Evolutionary conservation across 2,329 filamentous ascomycete species (phyloP), one percentile per base, ranked within the genome.

Genomic region (Pseudocercospora vitis): DNA sequence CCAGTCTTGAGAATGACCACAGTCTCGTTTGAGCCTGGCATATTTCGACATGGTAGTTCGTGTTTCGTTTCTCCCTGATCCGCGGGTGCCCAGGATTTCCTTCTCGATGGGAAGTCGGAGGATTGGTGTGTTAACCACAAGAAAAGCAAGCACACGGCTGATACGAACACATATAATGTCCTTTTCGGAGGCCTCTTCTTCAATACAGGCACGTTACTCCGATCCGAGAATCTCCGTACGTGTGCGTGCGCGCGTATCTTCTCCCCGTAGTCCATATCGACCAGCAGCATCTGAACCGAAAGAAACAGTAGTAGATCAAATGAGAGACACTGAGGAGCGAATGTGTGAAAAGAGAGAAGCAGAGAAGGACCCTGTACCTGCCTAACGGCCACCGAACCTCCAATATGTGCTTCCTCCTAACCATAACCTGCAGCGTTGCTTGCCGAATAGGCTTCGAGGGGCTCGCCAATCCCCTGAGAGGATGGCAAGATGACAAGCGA

Each of bases 1-100:
- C 72, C 52, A 16, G 65, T 70, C 66, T 59, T 72, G 44, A 84
- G 67, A 14, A 82, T 70, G 14, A 84, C 75, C 53, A 83, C 75
- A 35, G 82, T 66, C 58, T 83, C 74, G 3, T 78, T 69, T 2
- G 72, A 70, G 42, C 69, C 69, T 1, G 63, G 61, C 7, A 67
- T 50, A 11, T 35, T 37, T 11, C 50, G 52, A 33, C 63, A 65
- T 23, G 51, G 50, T 14, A 57, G 50, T 4, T 31, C 39, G 29
- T 14, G 40, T 19, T 37, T 21, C n/a, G n/a, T 4, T 14, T 31
- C 24, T 26, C n/a, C 26, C 14, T 18, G 23, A 40, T 40, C 23
- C 29, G 26, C 26, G 9, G 26, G 29, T 12, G 24, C 11, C 29
- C 26, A 31, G 7, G 26, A 19, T 18, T 29, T 29, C 16, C 26